Evolutionary conservation across 176 grass and related monocot species (phyloP), one percentile per base, ranked within the genome.

Genomic region (Thalia dealbata): DNA sequence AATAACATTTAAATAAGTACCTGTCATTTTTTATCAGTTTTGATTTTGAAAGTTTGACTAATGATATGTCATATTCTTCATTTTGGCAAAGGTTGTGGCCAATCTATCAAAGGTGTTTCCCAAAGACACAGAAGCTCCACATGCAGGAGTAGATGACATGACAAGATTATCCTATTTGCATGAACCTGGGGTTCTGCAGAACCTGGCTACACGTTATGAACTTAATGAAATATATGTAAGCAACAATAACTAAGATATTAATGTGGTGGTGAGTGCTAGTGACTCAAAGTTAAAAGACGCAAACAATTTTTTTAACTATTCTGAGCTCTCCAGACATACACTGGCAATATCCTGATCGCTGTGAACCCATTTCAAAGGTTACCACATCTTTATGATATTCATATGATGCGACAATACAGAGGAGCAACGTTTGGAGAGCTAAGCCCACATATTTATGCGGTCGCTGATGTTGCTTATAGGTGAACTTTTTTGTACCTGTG

Each of bases 371-470:
- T 92, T 41, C 76, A 86, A 59, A 79, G 70, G 66, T 77, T 95
- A 13, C 78, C 84, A 50, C 91, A 90, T 81, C 78, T 95, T 14
- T 90, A 95, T 60, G 79, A 83, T 74, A 74, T 69, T 29, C 87
- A 90, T 54, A 90, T 95, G 87, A 90, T 95, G 91, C 82, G 83
- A 67, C 91, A 95, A 67, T 95, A 95, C 74, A 95, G 76, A 74
- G 87, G 84, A 35, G 80, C 80, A n/a, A 77, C 84, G 65, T 78
- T 95, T 19, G 87, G 91, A 14, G 87, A 95, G 73, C 73, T 90
- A 55, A 95, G 91, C 35, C 91, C 91, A 23, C 91, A 95, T 87
- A 76, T 95, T 67, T 95, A 90, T 64, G 91, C 87, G 45, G 48
- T 90, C 73, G 82, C 87, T 1, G 91, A 90, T 77, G 78, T 79